Evolutionary conservation across 768 basidiomycete genomes (phyloP).

Genomic region (Epithele typhae): DNA sequence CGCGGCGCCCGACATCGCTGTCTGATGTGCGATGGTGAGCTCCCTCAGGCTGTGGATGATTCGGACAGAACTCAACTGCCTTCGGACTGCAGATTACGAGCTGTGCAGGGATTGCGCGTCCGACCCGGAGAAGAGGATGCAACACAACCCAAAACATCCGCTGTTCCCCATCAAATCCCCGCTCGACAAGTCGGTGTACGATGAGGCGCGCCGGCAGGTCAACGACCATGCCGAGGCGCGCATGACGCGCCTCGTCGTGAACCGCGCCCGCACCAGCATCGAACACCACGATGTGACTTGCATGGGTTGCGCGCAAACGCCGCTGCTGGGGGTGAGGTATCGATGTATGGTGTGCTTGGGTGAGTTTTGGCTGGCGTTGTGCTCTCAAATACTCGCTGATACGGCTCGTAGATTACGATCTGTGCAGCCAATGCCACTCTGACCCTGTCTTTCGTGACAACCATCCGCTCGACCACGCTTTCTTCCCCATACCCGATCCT

Average conservation of each 20-base stretch:
- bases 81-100: not conserved
- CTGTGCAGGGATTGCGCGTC: not conserved
- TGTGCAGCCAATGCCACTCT: not conserved
- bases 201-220: not conserved
- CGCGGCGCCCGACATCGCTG: not conserved
- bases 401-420: not conserved
- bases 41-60: too few relatives aligned
- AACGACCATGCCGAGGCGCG: too few relatives aligned
- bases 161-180: not conserved
- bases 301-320: not conserved
- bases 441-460: not conserved
- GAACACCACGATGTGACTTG: not conserved
- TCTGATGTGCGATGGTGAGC: not conserved
- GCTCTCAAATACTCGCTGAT: not conserved
- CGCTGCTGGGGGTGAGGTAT: not conserved
- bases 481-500: not conserved
- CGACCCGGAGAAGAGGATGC: not conserved
- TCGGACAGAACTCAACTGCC: too few relatives aligned
- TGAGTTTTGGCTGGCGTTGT: not conserved
- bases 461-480: not conserved
- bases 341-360: not conserved
- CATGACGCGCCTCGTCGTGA: too few relatives aligned
- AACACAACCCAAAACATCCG: not conserved
- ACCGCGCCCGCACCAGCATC: not conserved
- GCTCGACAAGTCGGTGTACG: not conserved